phyloP scores from a whole-genome alignment of 2,329 filamentous ascomycete species.

The Colletotrichum trifolii region DNA sequence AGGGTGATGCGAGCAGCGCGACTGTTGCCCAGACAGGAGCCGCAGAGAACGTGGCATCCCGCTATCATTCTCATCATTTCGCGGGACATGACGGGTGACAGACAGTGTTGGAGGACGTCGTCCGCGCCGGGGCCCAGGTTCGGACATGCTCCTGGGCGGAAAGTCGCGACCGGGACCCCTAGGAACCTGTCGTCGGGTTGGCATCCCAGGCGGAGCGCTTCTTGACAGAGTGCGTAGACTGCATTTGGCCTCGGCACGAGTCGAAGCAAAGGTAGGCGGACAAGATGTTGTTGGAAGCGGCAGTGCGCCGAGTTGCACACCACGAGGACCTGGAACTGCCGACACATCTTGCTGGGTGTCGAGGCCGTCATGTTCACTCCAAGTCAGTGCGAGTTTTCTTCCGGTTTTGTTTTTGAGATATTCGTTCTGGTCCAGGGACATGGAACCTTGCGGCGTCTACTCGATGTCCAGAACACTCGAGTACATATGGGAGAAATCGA shows the following conservation, averaged over 20 bases:
- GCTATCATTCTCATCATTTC: neutral
- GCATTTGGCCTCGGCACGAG: constrained; percentile 2
- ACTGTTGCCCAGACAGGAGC: neutral
- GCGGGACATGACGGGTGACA: neutral
- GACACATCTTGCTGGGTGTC: constrained; percentile 5
- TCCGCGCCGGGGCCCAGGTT: neutral
- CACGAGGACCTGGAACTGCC: constrained; percentile 4
- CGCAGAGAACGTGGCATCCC: neutral
- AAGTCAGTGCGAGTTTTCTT: too few species aligned
- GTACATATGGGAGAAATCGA: too few species aligned
- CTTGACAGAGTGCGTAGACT: constrained; percentile 5
- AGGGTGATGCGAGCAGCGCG: neutral
- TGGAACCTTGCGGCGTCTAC: too few species aligned
- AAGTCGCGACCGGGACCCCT: neutral
- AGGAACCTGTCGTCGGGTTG: neutral
- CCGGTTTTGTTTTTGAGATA: too few species aligned
- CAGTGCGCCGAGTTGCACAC: constrained; percentile 13
- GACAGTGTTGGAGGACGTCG: neutral
- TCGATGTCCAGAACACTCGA: too few species aligned
- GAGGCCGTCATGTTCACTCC: too few species aligned
- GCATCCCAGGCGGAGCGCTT: neutral
- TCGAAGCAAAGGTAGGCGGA: constrained; percentile 9
- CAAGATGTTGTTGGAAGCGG: neutral
- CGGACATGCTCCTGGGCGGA: neutral
- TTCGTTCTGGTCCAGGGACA: too few species aligned